These are phyloP conservation scores for Zymoseptoria tritici DNA, from an alignment of 2,329 filamentous ascomycete genomes.

Conservation along the genomic window DNA sequence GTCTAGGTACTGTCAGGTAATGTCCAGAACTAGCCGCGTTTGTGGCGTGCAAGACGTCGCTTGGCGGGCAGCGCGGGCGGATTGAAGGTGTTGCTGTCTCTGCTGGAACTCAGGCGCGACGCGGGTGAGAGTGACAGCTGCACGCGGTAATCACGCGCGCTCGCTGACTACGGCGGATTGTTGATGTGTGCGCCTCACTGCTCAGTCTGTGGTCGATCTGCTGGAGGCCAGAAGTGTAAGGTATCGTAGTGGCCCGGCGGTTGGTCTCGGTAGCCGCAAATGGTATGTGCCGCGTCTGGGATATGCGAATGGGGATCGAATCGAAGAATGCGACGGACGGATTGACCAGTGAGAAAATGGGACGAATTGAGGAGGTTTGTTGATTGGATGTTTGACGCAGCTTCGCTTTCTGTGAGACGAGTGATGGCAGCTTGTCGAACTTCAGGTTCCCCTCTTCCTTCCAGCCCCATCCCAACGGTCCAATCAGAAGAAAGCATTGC, in stretches of 20 bases:
- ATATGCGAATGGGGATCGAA: not conserved
- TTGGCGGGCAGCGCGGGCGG: not conserved
- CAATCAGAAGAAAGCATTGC: not conserved
- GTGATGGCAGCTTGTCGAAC: not conserved
- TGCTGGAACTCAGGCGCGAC: not conserved
- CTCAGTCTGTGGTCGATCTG: not conserved
- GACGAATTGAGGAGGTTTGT: slow-evolving; percentile 1
- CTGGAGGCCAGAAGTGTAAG: not conserved
- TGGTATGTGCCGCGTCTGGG: not conserved
- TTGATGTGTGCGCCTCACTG: not conserved
- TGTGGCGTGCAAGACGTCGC: not conserved
- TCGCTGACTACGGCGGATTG: not conserved
- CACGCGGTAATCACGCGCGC: not conserved
- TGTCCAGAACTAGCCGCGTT: not conserved
- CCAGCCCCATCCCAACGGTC: not conserved
- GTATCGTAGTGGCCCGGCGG: not conserved
- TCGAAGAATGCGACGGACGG: not conserved
- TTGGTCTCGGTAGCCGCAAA: not conserved
- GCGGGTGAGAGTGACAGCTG: not conserved
- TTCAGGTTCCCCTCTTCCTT: not conserved
- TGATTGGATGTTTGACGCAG: slow-evolving; percentile 2
- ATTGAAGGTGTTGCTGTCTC: not conserved
- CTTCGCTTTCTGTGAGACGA: not conserved
- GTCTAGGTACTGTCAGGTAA: not conserved
- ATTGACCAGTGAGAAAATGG: slow-evolving; percentile 4